A percentile compares a stretch with the other conserved stretches of the same genome.
Evolutionary conservation across 345 rosid genomes (phyloP).

Genomic region (Syzygium aromaticum): DNA sequence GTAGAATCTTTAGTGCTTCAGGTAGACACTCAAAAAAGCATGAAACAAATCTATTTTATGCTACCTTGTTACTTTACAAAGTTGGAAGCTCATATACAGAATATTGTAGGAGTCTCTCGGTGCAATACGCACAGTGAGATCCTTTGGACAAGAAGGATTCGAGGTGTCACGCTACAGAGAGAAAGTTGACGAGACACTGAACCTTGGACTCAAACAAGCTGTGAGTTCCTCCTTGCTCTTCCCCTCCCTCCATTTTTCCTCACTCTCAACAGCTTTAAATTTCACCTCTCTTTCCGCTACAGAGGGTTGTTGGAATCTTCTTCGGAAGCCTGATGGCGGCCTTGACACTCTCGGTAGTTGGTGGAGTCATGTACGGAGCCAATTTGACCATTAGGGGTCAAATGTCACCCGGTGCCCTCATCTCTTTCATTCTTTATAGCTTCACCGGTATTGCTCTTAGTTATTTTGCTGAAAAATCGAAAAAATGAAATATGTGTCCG

Average conservation of each 20-base stretch:
- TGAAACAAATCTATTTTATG: neutral
- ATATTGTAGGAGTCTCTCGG: slow-evolving; percentile 83
- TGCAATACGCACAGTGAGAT: slow-evolving; percentile 84
- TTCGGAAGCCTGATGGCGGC: slow-evolving; percentile 88
- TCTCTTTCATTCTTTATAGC: slow-evolving; percentile 93
- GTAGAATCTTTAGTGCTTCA: neutral
- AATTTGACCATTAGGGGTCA: slow-evolving; percentile 72
- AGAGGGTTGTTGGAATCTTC: slow-evolving; percentile 62
- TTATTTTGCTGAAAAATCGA: neutral
- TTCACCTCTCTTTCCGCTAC: neutral
- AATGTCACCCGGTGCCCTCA: slow-evolving; percentile 79
- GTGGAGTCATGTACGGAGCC: slow-evolving; percentile 78
- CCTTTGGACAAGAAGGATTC: slow-evolving; percentile 73
- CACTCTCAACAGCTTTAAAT: neutral
- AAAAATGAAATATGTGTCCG: fast-evolving
- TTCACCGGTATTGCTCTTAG: slow-evolving; percentile 49
- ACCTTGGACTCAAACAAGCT: slow-evolving; percentile 83
- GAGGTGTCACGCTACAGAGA: slow-evolving; percentile 58
- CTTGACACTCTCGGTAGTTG: slow-evolving; percentile 59
- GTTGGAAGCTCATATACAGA: neutral
- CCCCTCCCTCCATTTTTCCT: neutral
- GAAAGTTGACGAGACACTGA: slow-evolving; percentile 83
- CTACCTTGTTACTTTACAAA: neutral
- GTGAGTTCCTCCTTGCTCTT: slow-evolving; percentile 25
- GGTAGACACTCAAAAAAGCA: neutral